phyloP scores from a whole-genome alignment of 495 filamentous ascomycete species.

The Bacidia rubella region DNA sequence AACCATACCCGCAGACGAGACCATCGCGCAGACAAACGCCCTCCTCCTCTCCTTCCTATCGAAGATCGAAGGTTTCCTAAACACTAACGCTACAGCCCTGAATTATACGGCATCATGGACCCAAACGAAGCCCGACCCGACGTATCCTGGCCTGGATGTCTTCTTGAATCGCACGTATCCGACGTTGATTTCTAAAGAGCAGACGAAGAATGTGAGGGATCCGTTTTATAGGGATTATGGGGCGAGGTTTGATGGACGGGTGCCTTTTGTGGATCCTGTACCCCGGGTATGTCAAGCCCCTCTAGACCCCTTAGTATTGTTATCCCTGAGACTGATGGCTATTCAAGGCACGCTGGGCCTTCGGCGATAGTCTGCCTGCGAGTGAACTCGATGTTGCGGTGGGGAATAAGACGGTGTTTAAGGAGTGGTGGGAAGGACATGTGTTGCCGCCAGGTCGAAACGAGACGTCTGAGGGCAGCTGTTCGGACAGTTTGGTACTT shows the following conservation, averaged over 20 bases:
- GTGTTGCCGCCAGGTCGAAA: conserved; percentile 25
- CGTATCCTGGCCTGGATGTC: conserved; percentile 13
- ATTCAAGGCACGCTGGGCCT: conserved; percentile 36
- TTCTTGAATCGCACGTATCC: conserved; percentile 36
- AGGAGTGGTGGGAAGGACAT: conserved; percentile 18
- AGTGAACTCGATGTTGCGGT: conserved; percentile 19
- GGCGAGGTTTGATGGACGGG: conserved; percentile 29
- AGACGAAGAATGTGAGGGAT: conserved; percentile 31
- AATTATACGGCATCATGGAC: conserved; percentile 28
- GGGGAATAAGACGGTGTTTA: conserved; percentile 18
- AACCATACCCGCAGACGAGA: conserved; percentile 15
- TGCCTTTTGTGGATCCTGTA: conserved; percentile 40
- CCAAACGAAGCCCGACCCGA: conserved; percentile 22
- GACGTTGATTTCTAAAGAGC: conserved; percentile 36
- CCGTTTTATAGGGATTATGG: conserved; percentile 43
- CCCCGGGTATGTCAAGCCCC: conserved; percentile 23
- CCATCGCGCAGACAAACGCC: background rate
- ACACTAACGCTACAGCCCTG: conserved; percentile 23
- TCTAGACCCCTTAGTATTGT: too few species aligned
- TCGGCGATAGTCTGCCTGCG: conserved; percentile 31
- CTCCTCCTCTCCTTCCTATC: conserved; percentile 28
- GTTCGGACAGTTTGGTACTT: conserved; percentile 29
- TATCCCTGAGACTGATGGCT: background rate
- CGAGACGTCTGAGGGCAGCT: conserved; percentile 22
- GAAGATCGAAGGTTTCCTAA: conserved; percentile 29